Evolutionary conservation across 139 green algal species (phyloP).

Genomic region (Chlorella sp.): DNA sequence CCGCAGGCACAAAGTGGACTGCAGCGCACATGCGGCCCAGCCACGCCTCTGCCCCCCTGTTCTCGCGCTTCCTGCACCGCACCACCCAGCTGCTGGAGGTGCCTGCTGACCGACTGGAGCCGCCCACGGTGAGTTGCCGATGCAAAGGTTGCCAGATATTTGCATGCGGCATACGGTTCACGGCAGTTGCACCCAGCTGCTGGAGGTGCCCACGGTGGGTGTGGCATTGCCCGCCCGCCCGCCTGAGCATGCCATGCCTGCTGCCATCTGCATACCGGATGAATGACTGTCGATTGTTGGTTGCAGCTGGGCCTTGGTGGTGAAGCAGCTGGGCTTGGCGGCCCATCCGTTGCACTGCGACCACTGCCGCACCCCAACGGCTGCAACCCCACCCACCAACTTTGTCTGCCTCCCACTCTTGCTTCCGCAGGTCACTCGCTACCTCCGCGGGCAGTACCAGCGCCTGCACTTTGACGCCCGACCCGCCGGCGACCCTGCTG

Average conservation of each 20-base stretch:
- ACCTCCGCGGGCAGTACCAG: conserved; percentile 17
- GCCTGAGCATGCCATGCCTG: no score
- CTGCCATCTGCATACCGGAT: no score
- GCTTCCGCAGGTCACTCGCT: conserved; percentile 1
- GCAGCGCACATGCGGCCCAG: not conserved
- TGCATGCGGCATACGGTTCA: no score
- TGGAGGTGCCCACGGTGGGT: conserved; percentile 1
- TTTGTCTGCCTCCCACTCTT: not conserved
- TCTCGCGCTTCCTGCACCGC: not conserved
- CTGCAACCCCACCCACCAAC: no score
- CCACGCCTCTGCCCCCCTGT: not conserved
- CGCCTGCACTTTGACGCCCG: conserved; percentile 16
- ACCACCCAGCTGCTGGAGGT: conserved; percentile 6
- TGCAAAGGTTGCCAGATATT: no score
- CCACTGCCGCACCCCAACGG: no score
- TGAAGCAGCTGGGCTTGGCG: no score
- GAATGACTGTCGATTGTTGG: no score
- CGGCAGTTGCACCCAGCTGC: conserved; percentile 1
- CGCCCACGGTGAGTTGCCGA: conserved; percentile 3
- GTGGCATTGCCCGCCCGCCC: no score
- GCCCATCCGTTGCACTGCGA: no score
- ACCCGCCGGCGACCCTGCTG: conserved; percentile 12
- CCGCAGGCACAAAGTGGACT: conserved; percentile 10
- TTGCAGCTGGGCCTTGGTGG: no score
- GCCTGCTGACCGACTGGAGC: not conserved